These are phyloP conservation scores for Apiospora aurea DNA, from an alignment of 2,329 filamentous ascomycete species.

Conservation along the genomic window DNA sequence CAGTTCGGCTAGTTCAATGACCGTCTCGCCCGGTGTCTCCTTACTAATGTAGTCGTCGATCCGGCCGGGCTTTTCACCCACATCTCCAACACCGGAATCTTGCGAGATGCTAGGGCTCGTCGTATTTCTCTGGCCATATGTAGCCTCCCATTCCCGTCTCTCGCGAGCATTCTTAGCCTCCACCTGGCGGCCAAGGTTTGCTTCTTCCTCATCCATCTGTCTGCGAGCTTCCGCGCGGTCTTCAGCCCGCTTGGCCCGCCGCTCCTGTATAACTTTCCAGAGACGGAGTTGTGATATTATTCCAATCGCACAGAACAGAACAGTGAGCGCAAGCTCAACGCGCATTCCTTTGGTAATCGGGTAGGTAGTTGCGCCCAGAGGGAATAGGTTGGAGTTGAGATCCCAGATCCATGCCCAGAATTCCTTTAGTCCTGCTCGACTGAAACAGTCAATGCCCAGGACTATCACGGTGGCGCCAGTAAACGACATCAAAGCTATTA, in stretches of 20 bases:
- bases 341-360: slow-evolving; percentile 86
- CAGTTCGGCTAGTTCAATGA: slow-evolving; percentile 63
- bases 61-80: slow-evolving; percentile 48
- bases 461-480: slow-evolving; percentile 80
- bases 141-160: slow-evolving; percentile 75
- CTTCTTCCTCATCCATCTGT: slow-evolving; percentile 64
- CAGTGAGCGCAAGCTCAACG: slow-evolving; percentile 80
- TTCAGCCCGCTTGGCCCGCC: slow-evolving; percentile 60
- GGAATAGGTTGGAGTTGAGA: slow-evolving; percentile 82
- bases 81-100: slow-evolving; percentile 60
- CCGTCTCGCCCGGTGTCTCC: slow-evolving; percentile 45
- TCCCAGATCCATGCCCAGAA: slow-evolving; percentile 95
- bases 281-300: slow-evolving; percentile 85
- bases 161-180: slow-evolving; percentile 69
- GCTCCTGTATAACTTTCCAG: slow-evolving; percentile 80
- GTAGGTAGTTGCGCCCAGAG: slow-evolving; percentile 77
- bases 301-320: slow-evolving; percentile 78
- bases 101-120: slow-evolving; percentile 43
- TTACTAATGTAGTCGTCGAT: slow-evolving; percentile 41
- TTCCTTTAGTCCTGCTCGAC: slow-evolving; percentile 88
- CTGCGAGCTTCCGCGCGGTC: slow-evolving; percentile 56
- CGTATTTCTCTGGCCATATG: slow-evolving; percentile 66
- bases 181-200: slow-evolving; percentile 71
- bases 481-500: slow-evolving; percentile 81
- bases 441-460: slow-evolving; percentile 90